These are phyloP conservation scores for Aquilaria malaccensis DNA, from an alignment of 345 rosid genomes.

Conservation along the genomic window DNA sequence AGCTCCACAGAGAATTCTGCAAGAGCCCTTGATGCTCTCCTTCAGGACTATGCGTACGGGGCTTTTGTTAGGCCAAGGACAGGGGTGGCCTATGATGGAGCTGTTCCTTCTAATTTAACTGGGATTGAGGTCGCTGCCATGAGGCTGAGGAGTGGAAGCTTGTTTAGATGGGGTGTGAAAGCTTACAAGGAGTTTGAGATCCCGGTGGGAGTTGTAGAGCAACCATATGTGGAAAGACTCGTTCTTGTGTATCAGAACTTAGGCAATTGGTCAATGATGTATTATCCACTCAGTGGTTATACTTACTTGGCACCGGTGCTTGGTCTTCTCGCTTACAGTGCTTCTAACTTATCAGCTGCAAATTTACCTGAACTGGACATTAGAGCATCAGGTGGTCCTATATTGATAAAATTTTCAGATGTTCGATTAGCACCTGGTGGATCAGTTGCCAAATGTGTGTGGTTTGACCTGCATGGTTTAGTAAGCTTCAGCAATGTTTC, in stretches of 20 bases:
- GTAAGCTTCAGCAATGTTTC: conserved; percentile 47
- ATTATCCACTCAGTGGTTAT: conserved; percentile 53
- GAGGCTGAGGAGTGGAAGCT: conserved; percentile 90
- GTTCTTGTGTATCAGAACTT: conserved; percentile 84
- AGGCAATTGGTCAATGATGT: conserved; percentile 63
- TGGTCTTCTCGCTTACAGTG: conserved; percentile 83
- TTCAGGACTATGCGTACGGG: conserved; percentile 73
- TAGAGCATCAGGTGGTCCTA: conserved; percentile 40
- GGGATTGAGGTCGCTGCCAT: conserved; percentile 69
- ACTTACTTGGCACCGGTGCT: conserved; percentile 62
- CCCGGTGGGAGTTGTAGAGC: conserved; percentile 39
- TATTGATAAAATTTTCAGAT: conserved; percentile 51
- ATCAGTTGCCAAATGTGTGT: conserved; percentile 56
- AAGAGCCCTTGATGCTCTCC: conserved; percentile 66
- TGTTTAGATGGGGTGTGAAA: conserved; percentile 42
- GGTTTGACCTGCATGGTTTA: conserved; percentile 52
- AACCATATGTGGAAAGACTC: conserved; percentile 72
- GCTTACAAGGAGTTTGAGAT: conserved; percentile 55
- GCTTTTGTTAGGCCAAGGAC: conserved; percentile 69
- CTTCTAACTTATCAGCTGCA: conserved; percentile 51
- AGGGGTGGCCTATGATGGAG: conserved; percentile 51
- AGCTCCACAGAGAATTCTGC: conserved; percentile 18
- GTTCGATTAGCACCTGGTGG: conserved; percentile 46
- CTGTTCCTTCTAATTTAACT: conserved; percentile 54
- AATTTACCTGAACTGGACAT: conserved; percentile 44